Conservation (phyloP, 495 filamentous ascomycete genomes). For the Penicillium egyptiacum region DNA sequence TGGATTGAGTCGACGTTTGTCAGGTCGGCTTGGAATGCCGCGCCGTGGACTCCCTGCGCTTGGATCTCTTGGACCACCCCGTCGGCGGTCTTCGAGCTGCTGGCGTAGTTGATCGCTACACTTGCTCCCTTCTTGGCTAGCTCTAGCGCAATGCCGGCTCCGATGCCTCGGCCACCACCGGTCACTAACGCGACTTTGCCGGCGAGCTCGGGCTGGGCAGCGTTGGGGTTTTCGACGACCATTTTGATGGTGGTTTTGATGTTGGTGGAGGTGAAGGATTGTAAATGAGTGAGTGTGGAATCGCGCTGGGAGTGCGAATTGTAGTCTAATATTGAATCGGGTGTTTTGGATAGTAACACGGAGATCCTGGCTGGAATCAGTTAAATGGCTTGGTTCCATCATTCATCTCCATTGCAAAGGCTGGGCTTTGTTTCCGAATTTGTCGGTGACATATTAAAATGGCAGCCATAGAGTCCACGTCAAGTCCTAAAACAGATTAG, state of each 20-base stretch:
- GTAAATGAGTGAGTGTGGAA: background rate
- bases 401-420: background rate
- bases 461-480: background rate
- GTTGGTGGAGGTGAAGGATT: background rate
- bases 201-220: conserved; percentile 39
- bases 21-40: conserved; percentile 75
- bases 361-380: conserved; percentile 1
- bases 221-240: conserved; percentile 23
- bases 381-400: background rate
- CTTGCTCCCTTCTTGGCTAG: conserved; percentile 69
- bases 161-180: conserved; percentile 71
- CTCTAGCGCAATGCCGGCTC: conserved; percentile 72
- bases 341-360: background rate
- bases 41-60: conserved; percentile 56
- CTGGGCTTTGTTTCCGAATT: conserved; percentile 3
- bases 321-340: conserved; percentile 4
- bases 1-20: conserved; percentile 63
- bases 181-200: conserved; percentile 75
- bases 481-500: background rate
- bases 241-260: conserved; percentile 13
- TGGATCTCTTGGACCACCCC: conserved; percentile 63
- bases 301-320: background rate
- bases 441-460: background rate
- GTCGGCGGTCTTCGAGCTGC: conserved; percentile 59
- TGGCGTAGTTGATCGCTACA: conserved; percentile 77